Evolutionary conservation across 2,329 filamentous ascomycete genomes (phyloP).

Genomic region (Fusarium austroafricanum): DNA sequence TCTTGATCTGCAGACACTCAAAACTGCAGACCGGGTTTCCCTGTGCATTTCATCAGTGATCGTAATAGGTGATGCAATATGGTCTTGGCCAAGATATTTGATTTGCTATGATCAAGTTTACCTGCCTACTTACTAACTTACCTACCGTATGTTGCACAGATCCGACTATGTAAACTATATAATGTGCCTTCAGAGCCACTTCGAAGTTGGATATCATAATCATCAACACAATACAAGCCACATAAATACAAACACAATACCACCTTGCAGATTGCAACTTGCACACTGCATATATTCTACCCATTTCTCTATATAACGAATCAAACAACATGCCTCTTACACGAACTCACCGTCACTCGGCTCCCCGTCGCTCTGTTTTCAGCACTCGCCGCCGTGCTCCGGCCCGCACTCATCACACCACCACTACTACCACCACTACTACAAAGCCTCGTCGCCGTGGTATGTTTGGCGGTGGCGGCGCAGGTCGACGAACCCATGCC

Average conservation of each 20-base stretch:
- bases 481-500: conserved; percentile 53
- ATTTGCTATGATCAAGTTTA: not conserved
- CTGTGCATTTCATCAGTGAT: conserved; percentile 31
- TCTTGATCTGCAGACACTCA: conserved; percentile 1
- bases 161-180: conserved; percentile 22
- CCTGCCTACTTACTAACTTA: too few relatives aligned
- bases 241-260: conserved; percentile 22
- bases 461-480: conserved; percentile 54
- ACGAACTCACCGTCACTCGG: conserved; percentile 40
- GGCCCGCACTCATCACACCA: conserved; percentile 44
- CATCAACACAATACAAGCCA: conserved; percentile 12
- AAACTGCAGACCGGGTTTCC: conserved; percentile 14
- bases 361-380: conserved; percentile 47
- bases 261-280: not conserved
- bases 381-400: conserved; percentile 42
- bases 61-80: conserved; percentile 40
- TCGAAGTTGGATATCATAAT: not conserved
- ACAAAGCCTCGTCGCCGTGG: conserved; percentile 55
- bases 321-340: conserved; percentile 49
- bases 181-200: conserved; percentile 4
- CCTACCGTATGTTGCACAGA: not conserved
- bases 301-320: not conserved
- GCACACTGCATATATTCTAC: not conserved
- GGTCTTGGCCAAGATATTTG: conserved; percentile 3
- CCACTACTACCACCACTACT: conserved; percentile 56